phyloP scores from a whole-genome alignment of 495 filamentous ascomycete genomes.

The Penicillium pulvis region DNA sequence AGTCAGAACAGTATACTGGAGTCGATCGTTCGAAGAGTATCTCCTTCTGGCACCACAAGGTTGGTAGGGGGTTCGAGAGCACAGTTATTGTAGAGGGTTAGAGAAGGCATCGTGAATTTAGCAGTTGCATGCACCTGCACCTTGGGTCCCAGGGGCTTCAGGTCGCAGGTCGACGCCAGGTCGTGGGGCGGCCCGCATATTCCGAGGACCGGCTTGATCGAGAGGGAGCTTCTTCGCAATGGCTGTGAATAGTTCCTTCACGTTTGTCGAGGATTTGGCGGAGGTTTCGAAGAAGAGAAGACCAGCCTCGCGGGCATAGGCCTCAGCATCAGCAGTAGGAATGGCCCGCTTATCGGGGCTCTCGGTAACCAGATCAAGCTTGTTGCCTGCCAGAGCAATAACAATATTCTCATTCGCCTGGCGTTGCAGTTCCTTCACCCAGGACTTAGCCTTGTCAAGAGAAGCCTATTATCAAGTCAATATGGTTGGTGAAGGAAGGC shows the following conservation, averaged over 20 bases:
- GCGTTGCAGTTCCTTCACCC: conserved; percentile 98
- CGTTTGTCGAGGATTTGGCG: conserved; percentile 95
- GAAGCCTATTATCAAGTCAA: conserved; percentile 65
- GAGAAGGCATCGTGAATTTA: conserved; percentile 38
- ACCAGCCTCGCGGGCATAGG: conserved; percentile 89
- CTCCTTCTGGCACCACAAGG: not conserved
- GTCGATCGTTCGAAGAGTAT: conserved; percentile 4
- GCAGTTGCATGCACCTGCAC: conserved; percentile 74
- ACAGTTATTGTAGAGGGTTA: not conserved
- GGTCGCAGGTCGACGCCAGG: conserved; percentile 80
- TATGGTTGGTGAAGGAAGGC: not conserved
- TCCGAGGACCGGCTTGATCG: conserved; percentile 88
- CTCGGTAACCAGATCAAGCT: conserved; percentile 88
- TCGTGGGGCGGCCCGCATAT: conserved; percentile 71
- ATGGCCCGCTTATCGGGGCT: conserved; percentile 94
- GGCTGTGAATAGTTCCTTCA: conserved; percentile 93
- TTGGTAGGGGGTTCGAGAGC: not conserved
- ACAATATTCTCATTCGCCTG: conserved; percentile 99
- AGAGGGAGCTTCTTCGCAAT: conserved; percentile 97
- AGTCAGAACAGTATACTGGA: conserved; percentile 10
- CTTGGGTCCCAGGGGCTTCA: conserved; percentile 75
- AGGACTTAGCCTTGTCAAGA: conserved; percentile 96
- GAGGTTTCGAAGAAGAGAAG: conserved; percentile 97
- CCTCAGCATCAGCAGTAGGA: conserved; percentile 82
- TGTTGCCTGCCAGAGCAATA: conserved; percentile 97